Base-by-base conservation (phyloP, 345 rosid species). In the Psidium guajava region DNA sequence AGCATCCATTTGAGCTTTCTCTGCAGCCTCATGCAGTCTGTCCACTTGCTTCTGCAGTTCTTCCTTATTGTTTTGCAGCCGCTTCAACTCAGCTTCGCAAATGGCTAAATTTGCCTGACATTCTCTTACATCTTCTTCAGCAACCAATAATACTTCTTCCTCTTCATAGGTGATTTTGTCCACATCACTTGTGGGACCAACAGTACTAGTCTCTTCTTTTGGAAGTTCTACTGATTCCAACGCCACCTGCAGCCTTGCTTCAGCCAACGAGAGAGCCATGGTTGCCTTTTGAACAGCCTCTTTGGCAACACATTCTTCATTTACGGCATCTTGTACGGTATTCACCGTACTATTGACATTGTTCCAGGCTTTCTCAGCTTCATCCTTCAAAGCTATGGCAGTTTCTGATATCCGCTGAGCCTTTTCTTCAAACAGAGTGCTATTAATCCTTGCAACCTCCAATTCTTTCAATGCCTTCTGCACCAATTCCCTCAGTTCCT, bases 331-430 rank as follows among this genome's bases (percentile, higher is more conserved):
- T 75, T 91, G 98, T 77, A 95, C 83, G 74, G 85, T 84, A 89
- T 94, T 87, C 86, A 94, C 93, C 18, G 93, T 87, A 77, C 61
- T 82, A 91, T 91, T 92, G 13, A 97, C 96, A 85, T 94, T 88
- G 58, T 82, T 87, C 97, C 96, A 89, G 84, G 94, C 96, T 88
- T 83, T 86, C 22, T 88, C 86, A 5, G 96, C 96, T 86, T 95
- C 91, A 69, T 97, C 99, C 91, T 95, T 96, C 90, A 92, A 90
- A 21, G 97, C 93, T 55, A 97, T 95, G 13, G 98, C 98, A 87
- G 92, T 83, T 91, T 97, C 98, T 13, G 99, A 94, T 85, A 95
- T 92, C 73, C 90, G 86, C 87, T 94, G 98, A 83, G 98, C 98
- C 91, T 93, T 95, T 83, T 95, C 98, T 92, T 97, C 98, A 82